Evolutionary conservation across 768 basidiomycete genomes (phyloP).

Genomic region (Galerina sulciceps): DNA sequence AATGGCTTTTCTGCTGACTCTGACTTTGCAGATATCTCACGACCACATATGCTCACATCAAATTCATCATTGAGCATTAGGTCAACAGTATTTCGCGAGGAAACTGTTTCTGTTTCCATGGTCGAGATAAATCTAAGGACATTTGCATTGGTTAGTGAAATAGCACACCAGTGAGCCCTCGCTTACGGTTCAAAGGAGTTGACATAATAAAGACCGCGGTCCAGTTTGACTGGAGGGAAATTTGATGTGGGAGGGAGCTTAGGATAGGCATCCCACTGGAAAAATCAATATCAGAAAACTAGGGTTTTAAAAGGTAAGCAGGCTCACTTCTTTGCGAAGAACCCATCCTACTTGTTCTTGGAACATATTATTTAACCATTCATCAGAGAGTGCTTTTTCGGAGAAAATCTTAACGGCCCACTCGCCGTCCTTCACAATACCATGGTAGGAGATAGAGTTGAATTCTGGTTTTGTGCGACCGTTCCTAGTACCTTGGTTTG

Average conservation of each 20-base stretch:
- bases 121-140: conserved; percentile 81
- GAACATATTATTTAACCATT: conserved; percentile 73
- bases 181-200: conserved; percentile 90
- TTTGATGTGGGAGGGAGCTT: conserved; percentile 63
- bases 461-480: conserved; percentile 71
- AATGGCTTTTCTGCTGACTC: conserved; percentile 8
- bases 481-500: conserved; percentile 52
- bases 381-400: conserved; percentile 60
- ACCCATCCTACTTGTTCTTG: conserved; percentile 77
- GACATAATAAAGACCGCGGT: conserved; percentile 84
- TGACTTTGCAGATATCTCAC: conserved; percentile 18
- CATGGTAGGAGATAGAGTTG: conserved; percentile 86
- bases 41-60: conserved; percentile 70
- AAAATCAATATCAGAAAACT: neutral
- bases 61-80: conserved; percentile 77
- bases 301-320: neutral
- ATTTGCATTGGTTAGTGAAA: neutral
- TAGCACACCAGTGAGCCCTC: conserved; percentile 1
- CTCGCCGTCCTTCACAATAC: conserved; percentile 53
- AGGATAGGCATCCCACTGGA: conserved; percentile 83
- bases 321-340: conserved; percentile 70
- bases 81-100: conserved; percentile 84
- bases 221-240: conserved; percentile 82
- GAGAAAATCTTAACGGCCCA: conserved; percentile 93
- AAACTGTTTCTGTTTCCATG: conserved; percentile 92